Evolutionary conservation across 345 rosid genomes (phyloP), one percentile per base, ranked within the genome.

Genomic region (Raphanus raphanistrum): DNA sequence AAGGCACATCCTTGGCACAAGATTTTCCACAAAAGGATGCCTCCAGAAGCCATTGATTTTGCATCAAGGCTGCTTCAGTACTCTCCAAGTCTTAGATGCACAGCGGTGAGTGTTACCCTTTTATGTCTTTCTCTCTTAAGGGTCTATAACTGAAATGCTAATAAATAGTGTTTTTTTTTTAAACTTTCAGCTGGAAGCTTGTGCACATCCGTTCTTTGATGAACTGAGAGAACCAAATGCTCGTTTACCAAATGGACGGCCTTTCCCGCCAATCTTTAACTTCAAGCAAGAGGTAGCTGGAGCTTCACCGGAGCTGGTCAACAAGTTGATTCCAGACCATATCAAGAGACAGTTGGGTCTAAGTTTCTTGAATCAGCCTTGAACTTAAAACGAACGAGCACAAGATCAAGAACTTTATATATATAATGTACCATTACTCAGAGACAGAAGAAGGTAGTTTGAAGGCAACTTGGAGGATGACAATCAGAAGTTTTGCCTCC

Each of bases 1-100:
- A 92, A 92, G 78, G 96, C 96, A 33, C 96, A 92, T 67, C 97
- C 97, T 0, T 92, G 97, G 97, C 97, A 92, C 79, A 92, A 92
- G 95, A 87, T 92, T 52, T 92, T 92, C 68, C 95, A 92, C 79
- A 92, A 90, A 79, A 77, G 93, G 36, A 90, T 92, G 94, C 97
- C 97, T 71, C 97, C 96, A 0, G 96, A 89, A 80, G 96, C 96
- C 4, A 89, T 92, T 77, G 98, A 90, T 84, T 89, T 90, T 45
- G 96, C 92, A 54, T 92, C 94, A 0, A 82, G 94, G 71, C 77
- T 92, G 67, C 85, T 92, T 68, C 98, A 92, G 68, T 92, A 92
- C 85, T 92, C 98, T 55, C 98, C 98, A 52, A 88, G 92, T 79
- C 88, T 89, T 26, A 86, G 98, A 64, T 92, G 97, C 85, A 81